Base-by-base conservation (phyloP, 2,329 filamentous ascomycete species). In the Chaetomiaceae sp. region DNA sequence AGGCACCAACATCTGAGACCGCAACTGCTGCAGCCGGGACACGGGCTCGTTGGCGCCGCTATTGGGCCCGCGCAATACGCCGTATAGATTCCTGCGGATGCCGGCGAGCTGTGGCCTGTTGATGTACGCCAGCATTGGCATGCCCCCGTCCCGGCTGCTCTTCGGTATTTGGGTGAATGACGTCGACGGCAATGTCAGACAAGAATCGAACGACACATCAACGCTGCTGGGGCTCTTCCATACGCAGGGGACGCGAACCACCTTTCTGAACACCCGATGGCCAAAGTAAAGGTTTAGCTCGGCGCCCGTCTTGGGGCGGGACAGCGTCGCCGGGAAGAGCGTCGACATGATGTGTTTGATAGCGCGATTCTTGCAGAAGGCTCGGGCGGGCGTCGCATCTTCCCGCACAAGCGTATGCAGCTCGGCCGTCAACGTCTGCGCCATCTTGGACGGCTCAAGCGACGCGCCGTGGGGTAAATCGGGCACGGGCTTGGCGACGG, bases 261-360 rank as follows among this genome's bases (percentile, higher is more conserved):
- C 68, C 26, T 68, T 68, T 17, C 62, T 62, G 52, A 73, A 75
- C 12, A 66, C 59, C 24, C 68, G 66, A 15, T 63, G 58, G 20
- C 74, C 75, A 52, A 76, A 79, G 52, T 70, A 71, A 2, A 79
- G 52, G 49, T 71, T 65, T 11, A 79, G 59, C n/a, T 75, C 68
- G 3, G 68, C 62, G 12, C 48, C 55, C 4, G 57, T 60, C 44
- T 62, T 64, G 8, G 65, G 51, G 17, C 52, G 58, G 10, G 53
- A 57, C 12, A 69, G 48, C 2, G 60, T 60, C 2, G 46, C 39
- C 4, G 65, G 66, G 38, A 66, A 80, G 5, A 79, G 59, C 1
- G 63, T 71, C 12, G 62, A 58, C 42, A 79, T 56, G 27, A 77
- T 58, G 22, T 59, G 64, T 52, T 67, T 68, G 45, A 78, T 62